phyloP scores from a whole-genome alignment of 371 early-diverging fungal species.

The Paraphysoderma sedebokerense region DNA sequence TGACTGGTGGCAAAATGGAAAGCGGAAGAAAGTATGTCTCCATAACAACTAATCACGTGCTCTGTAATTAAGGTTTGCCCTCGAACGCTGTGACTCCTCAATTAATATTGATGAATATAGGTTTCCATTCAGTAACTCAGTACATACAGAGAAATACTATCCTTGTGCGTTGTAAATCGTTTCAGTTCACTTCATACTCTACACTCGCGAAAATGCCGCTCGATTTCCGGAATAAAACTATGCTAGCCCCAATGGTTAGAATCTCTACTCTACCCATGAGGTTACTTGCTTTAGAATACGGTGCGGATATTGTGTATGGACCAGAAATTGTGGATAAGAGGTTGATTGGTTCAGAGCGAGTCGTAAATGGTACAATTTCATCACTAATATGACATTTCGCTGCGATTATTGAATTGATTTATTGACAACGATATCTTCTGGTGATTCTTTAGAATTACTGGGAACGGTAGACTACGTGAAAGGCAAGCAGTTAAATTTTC shows the following conservation, averaged over 20 bases:
- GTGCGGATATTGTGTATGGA: constrained; percentile 79
- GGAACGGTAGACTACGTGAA: constrained; percentile 44
- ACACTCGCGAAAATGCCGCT: too few relatives aligned
- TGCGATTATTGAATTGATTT: not conserved
- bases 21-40: too few relatives aligned
- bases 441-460: constrained; percentile 22
- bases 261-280: constrained; percentile 79
- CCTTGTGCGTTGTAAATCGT: too few relatives aligned
- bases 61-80: too few relatives aligned
- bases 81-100: too few relatives aligned
- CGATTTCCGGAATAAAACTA: constrained; percentile 23
- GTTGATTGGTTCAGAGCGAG: constrained; percentile 59
- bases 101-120: too few relatives aligned
- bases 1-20: too few relatives aligned
- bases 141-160: too few relatives aligned
- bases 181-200: too few relatives aligned
- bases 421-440: not conserved
- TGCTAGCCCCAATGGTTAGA: constrained; percentile 89
- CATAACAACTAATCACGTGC: too few relatives aligned
- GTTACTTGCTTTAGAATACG: constrained; percentile 60
- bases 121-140: too few relatives aligned
- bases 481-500: not conserved
- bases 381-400: not conserved
- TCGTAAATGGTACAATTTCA: constrained; percentile 39
- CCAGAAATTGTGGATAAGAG: constrained; percentile 82